Evolutionary conservation across 179 eudicot species (phyloP), one percentile per base, ranked within the genome.

Genomic region (Carnegiea gigantea): DNA sequence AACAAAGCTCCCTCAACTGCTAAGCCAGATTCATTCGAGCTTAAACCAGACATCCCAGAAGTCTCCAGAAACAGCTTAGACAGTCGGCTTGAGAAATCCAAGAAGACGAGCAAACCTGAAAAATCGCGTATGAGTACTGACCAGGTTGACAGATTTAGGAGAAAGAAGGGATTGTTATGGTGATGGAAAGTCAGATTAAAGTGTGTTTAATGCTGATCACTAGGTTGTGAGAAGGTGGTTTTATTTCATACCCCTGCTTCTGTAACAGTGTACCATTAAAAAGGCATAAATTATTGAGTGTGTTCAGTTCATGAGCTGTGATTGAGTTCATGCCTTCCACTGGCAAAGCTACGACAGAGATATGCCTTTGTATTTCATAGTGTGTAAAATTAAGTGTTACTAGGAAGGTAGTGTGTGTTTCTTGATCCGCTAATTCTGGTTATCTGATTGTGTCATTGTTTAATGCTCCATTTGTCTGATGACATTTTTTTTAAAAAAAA

Each of bases 91-190:
- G 97, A 89, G 81, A 95, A 95, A 82, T 89, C 95, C 9, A 92
- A 91, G 90, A 94, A 94, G 89, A 38, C 88, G 20, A 87, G 79
- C 91, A 91, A 91, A 89, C 89, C 98, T 40, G 98, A 94, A 79
- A 95, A 92, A 73, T 92, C 97, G 30, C 90, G 97, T 83, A 88
- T 92, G 95, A 95, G 97, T 82, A 95, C 96, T 36, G 97, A 93
- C 73, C 89, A 84, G 78, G 90, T 91, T 67, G 95, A 92, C 87
- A 85, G 90, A 84, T 86, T 82, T 85, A 87, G 93, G 82, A 85
- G 89, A 80, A 90, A 86, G 87, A 89, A 90, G 86, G 90, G 89
- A 57, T 82, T 90, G 40, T 73, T 89, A 38, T 92, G 94, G 92
- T 92, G 89, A 91, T 78, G 24, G 40, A 46, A 48, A 18, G 23